These are phyloP conservation scores for Cladosporium austrohemisphaericum DNA, from an alignment of 2,329 filamentous ascomycete species.

Conservation along the genomic window DNA sequence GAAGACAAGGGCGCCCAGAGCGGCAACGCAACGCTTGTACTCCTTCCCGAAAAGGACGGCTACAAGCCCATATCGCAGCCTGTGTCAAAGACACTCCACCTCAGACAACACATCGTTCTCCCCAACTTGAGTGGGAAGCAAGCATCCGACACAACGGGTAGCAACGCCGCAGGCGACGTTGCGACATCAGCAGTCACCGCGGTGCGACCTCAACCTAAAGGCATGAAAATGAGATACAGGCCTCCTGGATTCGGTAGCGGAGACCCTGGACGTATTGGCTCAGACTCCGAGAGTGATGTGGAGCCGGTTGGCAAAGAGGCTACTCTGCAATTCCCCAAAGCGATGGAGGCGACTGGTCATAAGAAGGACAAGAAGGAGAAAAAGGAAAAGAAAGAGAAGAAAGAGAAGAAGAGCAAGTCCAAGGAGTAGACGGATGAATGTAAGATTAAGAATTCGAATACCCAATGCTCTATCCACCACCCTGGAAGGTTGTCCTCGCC, in stretches of 20 bases:
- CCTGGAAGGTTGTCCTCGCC: too few relatives aligned
- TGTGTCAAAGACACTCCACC: slow-evolving; percentile 60
- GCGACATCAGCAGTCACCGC: slow-evolving; percentile 49
- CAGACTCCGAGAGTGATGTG: slow-evolving; percentile 43
- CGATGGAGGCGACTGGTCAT: slow-evolving; percentile 35
- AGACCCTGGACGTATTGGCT: slow-evolving; percentile 39
- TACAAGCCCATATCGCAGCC: slow-evolving; percentile 39
- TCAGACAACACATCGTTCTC: slow-evolving; percentile 61
- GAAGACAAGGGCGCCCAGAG: slow-evolving; percentile 18
- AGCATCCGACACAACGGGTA: slow-evolving; percentile 39
- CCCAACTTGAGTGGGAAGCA: slow-evolving; percentile 40
- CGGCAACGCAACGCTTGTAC: slow-evolving; percentile 18
- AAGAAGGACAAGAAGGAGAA: slow-evolving; percentile 31
- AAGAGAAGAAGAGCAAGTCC: slow-evolving; percentile 30
- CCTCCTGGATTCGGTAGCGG: slow-evolving; percentile 58
- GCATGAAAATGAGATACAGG: slow-evolving; percentile 63
- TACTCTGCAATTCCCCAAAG: slow-evolving; percentile 26
- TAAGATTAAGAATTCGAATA: slow-evolving; percentile 7
- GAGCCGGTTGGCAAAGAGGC: slow-evolving; percentile 21
- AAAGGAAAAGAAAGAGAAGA: slow-evolving; percentile 36
- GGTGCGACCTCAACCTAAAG: slow-evolving; percentile 63
- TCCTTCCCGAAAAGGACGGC: slow-evolving; percentile 25
- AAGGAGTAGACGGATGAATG: slow-evolving; percentile 4
- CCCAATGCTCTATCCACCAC: too few relatives aligned
- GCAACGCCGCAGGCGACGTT: slow-evolving; percentile 39